phyloP scores from a whole-genome alignment of 495 filamentous ascomycete genomes.

The Penicillium robsamsonii region DNA sequence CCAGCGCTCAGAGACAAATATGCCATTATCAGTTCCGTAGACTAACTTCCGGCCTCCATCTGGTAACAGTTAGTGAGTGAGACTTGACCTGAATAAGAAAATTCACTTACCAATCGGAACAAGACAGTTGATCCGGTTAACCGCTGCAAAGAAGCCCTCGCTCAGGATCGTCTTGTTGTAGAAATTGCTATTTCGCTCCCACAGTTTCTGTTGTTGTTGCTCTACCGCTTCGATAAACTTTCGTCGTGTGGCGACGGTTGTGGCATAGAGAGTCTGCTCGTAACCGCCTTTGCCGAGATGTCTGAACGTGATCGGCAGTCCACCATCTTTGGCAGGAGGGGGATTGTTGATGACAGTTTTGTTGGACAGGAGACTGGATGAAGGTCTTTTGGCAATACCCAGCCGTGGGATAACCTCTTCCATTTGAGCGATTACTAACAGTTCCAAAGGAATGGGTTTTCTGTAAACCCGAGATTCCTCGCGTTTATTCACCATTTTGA shows the following conservation, averaged over 20 bases:
- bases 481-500: constrained; percentile 86
- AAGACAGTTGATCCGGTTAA: constrained; percentile 87
- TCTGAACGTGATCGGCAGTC: constrained; percentile 91
- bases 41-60: constrained; percentile 95
- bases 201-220: constrained; percentile 77
- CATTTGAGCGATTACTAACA: constrained; percentile 93
- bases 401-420: constrained; percentile 83
- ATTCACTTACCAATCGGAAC: constrained; percentile 73
- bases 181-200: constrained; percentile 81
- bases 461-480: constrained; percentile 94
- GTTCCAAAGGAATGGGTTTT: constrained; percentile 91
- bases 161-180: constrained; percentile 87
- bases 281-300: constrained; percentile 97
- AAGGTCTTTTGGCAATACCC: constrained; percentile 81
- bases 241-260: constrained; percentile 63
- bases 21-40: constrained; percentile 88
- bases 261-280: constrained; percentile 85
- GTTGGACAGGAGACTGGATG: constrained; percentile 80
- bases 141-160: constrained; percentile 74
- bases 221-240: constrained; percentile 98
- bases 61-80: constrained; percentile 39
- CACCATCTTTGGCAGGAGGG: constrained; percentile 64
- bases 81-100: background rate
- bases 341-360: constrained; percentile 52
- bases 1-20: constrained; percentile 86